These are phyloP conservation scores for Ustilago cynodontis DNA, from an alignment of 1,284 basidiomycete genomes.

Conservation along the genomic window DNA sequence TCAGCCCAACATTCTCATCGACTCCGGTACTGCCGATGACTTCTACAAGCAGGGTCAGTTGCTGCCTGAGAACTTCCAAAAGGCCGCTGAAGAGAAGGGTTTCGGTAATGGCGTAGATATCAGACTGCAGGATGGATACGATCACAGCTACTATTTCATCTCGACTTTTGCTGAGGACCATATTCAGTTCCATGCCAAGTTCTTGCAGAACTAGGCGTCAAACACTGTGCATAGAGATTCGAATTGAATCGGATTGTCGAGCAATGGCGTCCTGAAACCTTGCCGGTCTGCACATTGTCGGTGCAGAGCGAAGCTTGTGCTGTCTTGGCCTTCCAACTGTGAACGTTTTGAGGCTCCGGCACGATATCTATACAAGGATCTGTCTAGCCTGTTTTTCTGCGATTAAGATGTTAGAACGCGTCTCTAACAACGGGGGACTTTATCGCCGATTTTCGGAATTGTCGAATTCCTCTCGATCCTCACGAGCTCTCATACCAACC, in stretches of 20 bases:
- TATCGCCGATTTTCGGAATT: too few relatives aligned
- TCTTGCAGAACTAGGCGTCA: conserved; percentile 40
- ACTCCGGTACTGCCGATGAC: conserved; percentile 80
- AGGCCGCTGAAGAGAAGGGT: conserved; percentile 80
- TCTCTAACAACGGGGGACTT: too few relatives aligned
- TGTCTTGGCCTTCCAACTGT: too few relatives aligned
- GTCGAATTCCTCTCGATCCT: not conserved
- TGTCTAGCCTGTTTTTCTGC: too few relatives aligned
- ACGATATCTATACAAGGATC: too few relatives aligned
- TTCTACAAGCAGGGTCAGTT: conserved; percentile 88
- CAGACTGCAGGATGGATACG: conserved; percentile 86
- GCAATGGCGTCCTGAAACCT: too few relatives aligned
- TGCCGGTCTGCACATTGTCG: too few relatives aligned
- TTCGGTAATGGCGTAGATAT: conserved; percentile 80
- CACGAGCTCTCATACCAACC: not conserved
- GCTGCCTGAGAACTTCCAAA: conserved; percentile 86
- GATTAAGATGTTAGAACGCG: too few relatives aligned
- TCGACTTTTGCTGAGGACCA: conserved; percentile 76
- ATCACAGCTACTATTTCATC: conserved; percentile 78
- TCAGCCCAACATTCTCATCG: conserved; percentile 70
- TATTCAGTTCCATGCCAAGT: conserved; percentile 65
- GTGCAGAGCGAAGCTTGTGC: too few relatives aligned
- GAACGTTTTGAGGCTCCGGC: too few relatives aligned
- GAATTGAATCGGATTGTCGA: too few relatives aligned
- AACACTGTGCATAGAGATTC: not conserved